phyloP scores from a whole-genome alignment of 169 alveolate genomes.

The Plasmodium berghei region DNA sequence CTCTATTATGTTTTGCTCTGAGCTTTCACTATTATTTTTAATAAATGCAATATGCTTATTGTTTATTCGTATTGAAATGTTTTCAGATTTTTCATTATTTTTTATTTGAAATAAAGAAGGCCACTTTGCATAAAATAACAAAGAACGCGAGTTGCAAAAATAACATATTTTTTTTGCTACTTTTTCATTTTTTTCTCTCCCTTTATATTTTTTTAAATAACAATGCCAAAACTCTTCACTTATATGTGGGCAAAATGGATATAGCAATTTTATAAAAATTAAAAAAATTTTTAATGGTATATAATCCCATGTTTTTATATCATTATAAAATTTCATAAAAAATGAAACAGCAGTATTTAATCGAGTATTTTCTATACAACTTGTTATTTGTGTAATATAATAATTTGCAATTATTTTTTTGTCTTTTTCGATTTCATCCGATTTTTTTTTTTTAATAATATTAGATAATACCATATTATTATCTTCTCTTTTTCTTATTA shows the following conservation, averaged over 20 bases:
- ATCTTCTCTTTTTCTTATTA: background rate
- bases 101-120: constrained; percentile 50
- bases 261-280: constrained; percentile 77
- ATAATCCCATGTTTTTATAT: constrained; percentile 71
- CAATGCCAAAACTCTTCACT: constrained; percentile 86
- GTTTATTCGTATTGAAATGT: constrained; percentile 32
- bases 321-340: constrained; percentile 77
- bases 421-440: constrained; percentile 21
- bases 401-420: constrained; percentile 65
- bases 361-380: constrained; percentile 78
- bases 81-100: background rate
- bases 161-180: constrained; percentile 19
- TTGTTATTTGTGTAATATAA: constrained; percentile 76
- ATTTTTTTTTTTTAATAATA: constrained; percentile 21
- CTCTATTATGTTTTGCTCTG: constrained; percentile 8
- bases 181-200: constrained; percentile 10
- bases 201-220: constrained; percentile 61
- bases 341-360: constrained; percentile 86
- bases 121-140: constrained; percentile 48
- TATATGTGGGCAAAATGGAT: constrained; percentile 89
- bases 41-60: constrained; percentile 46
- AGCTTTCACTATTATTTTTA: background rate
- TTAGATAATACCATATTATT: constrained; percentile 22
- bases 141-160: constrained; percentile 39
- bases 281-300: constrained; percentile 73